Base-by-base conservation (phyloP, 2,329 filamentous ascomycete genomes). In the Neofusicoccum sp. region DNA sequence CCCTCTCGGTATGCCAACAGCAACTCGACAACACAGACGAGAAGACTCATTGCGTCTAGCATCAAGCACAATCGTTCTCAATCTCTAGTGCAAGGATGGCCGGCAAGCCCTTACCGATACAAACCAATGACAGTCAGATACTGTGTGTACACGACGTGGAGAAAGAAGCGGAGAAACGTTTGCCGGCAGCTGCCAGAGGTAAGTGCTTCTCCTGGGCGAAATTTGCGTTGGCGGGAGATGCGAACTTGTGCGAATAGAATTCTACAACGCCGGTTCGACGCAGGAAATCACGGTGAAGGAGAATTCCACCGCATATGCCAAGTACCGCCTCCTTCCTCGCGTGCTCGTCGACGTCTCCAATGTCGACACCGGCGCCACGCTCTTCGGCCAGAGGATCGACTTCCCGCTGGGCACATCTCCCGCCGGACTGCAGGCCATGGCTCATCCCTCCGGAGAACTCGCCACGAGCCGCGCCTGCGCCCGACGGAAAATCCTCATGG, bases 371-470 rank as follows among this genome's bases (percentile, higher is more conserved):
- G 65, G 63, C 12, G 72, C 72, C 0, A 64, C 57, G 0, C 71
- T 77, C 14, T 64, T 78, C 6, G 74, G 71, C 0, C 62, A 70
- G 14, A 33, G 62, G 24, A 71, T 71, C 8, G 65, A 34, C 36
- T 54, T 79, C 3, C 78, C 78, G 0, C 66, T 80, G 0, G 78
- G 74, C 47, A 72, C 79, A 34, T 75, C 76, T 2, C 71, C 77
- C 0, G 72, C 74, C 0, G 78, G 74, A 0, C 74, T 79, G 63
- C 78, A 77, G 11, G 76, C 75, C 38, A 70, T 80, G n/a, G 76
- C 76, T 0, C 76, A 80, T 62, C 69, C 73, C 2, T 73, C 76
- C 5, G 78, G 77, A 1, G 79, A 80, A 63, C 69, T 75, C 6
- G 77, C 76, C 0, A 70, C 78, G 12, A 74, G 75, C 7, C 66